A percentile compares a stretch with the other conserved stretches of the same genome.
Evolutionary conservation across 192 early-diverging fungal species (phyloP).

Genomic region (Podila epigama): DNA sequence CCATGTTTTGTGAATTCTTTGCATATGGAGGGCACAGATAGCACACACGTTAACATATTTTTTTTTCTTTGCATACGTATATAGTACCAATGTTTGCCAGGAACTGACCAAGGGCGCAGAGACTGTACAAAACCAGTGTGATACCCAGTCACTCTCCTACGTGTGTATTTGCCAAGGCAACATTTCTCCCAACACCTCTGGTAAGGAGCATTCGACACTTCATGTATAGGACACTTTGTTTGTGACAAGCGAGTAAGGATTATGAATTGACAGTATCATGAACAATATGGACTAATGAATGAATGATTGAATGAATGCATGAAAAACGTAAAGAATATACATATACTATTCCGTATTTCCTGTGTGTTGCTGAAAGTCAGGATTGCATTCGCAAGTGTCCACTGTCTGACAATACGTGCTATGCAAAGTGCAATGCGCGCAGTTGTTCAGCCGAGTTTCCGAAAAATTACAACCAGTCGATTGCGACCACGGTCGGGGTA

Average conservation of each 20-base stretch:
- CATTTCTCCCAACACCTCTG: slow-evolving; percentile 23
- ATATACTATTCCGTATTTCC: slow-evolving; percentile 41
- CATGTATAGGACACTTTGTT: too few relatives aligned
- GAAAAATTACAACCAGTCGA: slow-evolving; percentile 44
- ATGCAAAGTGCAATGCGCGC: slow-evolving; percentile 14
- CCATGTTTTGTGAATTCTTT: not conserved
- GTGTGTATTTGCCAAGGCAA: slow-evolving; percentile 28
- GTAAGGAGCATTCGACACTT: slow-evolving; percentile 3
- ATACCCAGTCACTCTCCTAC: slow-evolving; percentile 18
- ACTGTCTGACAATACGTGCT: slow-evolving; percentile 24
- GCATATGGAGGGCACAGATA: not conserved
- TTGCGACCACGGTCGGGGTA: slow-evolving; percentile 16
- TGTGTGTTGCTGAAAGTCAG: slow-evolving; percentile 27
- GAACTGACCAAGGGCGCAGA: slow-evolving; percentile 32
- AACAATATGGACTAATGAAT: too few relatives aligned
- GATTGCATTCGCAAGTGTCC: slow-evolving; percentile 17
- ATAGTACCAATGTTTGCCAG: slow-evolving; percentile 40
- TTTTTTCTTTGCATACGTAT: not conserved
- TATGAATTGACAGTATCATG: too few relatives aligned
- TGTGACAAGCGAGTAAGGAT: too few relatives aligned
- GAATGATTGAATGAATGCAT: too few relatives aligned
- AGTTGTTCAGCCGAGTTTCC: slow-evolving; percentile 36
- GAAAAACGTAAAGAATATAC: too few relatives aligned
- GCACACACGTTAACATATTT: not conserved
- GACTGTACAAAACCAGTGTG: slow-evolving; percentile 23